Evolutionary conservation across 257 asterid species (phyloP).

Genomic region (Fraxinus cuspidata): DNA sequence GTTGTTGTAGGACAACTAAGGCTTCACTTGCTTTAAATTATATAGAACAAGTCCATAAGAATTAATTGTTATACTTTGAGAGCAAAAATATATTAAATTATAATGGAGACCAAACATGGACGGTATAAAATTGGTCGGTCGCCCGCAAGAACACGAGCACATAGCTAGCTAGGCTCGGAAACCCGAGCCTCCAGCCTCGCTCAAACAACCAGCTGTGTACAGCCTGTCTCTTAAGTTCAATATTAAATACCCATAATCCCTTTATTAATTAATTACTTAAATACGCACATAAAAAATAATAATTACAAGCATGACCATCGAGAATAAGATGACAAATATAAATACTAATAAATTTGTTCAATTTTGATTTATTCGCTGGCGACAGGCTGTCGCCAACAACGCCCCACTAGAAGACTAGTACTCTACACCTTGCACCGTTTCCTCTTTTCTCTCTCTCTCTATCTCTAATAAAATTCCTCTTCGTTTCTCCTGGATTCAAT

Average conservation of each 20-base stretch:
- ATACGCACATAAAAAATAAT: neutral
- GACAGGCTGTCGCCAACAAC: constrained; percentile 94
- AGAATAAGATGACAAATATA: neutral
- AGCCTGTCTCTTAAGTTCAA: constrained; percentile 42
- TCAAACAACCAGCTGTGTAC: constrained; percentile 43
- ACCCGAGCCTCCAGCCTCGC: constrained; percentile 29
- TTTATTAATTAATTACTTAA: constrained; percentile 5
- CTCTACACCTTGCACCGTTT: constrained; percentile 36
- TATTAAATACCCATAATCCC: neutral
- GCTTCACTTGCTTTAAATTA: constrained; percentile 60
- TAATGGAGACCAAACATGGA: too few species aligned
- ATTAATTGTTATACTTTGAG: too few species aligned
- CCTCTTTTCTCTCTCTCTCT: constrained; percentile 27
- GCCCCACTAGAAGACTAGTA: constrained; percentile 42
- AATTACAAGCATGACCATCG: neutral
- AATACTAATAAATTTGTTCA: neutral
- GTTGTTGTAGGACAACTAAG: neutral
- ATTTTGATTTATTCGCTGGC: constrained; percentile 67
- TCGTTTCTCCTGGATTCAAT: constrained; percentile 18
- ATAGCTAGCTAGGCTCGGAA: constrained; percentile 36
- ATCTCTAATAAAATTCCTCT: constrained; percentile 28
- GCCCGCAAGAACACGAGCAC: constrained; percentile 25
- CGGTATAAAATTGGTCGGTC: too few species aligned
- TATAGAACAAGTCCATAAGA: too few species aligned
- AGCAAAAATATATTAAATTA: too few species aligned